Evolutionary conservation across 1,284 basidiomycete genomes (phyloP), one percentile per base, ranked within the genome.

Genomic region (Sparassis latifolia): DNA sequence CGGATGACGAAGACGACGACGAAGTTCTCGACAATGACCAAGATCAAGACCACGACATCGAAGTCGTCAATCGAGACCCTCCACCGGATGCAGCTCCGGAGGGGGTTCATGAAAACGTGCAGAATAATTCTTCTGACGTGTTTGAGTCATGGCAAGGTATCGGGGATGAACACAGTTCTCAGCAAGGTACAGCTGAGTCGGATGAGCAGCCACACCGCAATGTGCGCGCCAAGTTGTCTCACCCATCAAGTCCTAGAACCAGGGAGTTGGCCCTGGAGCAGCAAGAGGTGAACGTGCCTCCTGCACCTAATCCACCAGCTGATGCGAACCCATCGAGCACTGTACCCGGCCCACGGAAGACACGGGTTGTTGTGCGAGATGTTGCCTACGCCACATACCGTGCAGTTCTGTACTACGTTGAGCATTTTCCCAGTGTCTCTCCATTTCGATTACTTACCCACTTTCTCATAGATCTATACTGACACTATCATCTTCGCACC

Each of bases 401-500:
- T 62, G 86, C 90, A 0, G 77, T 93, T 37, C 73, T 94, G 10
- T 92, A 90, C 69, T 94, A 89, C 67, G 89, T 89, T 42, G 44
- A 52, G 33, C n/a, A 49, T 31, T 46, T 45, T 45, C 20, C 45
- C 50, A 50, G 29, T 52, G 32, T 44, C 31, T 32, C 9, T 10
- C 28, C 28, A 47, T 37, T 44, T 29, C 33, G 20, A 29, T 10
- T 41, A 12, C 30, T 37, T 42, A 37, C 33, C 20, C 20, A 20
- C 20, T 20, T 20, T 27, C 44, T 32, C 30, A 32, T 57, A 91
- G 88, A 73, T 94, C 37, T 94, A 94, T 64, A 93, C 92, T 12
- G 89, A 94, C 61, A 79, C 74, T 4, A 86, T 94, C 54, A 76
- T 84, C 39, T 94, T 95, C 62, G 89, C 92, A 0, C 92, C 92